Evolutionary conservation across 345 rosid genomes (phyloP).

Genomic region (Geranium rotundifolium): DNA sequence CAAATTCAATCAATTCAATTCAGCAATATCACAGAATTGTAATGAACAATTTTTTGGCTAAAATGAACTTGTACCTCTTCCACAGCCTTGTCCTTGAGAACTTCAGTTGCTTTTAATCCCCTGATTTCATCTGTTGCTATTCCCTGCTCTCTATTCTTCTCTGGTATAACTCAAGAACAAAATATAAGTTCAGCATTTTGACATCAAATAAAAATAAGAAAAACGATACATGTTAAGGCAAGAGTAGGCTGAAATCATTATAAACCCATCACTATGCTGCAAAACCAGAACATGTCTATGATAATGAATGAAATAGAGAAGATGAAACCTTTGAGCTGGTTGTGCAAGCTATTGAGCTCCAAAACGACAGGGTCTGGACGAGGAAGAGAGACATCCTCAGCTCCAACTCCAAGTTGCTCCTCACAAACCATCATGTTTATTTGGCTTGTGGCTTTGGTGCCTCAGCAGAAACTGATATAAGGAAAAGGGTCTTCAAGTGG

Average conservation of each 20-base stretch:
- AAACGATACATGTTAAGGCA: too few relatives aligned
- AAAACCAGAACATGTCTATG: background rate
- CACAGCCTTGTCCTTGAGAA: slow-evolving; percentile 53
- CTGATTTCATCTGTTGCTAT: slow-evolving; percentile 50
- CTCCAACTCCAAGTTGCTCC: slow-evolving; percentile 23
- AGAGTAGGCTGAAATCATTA: too few relatives aligned
- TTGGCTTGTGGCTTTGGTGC: slow-evolving; percentile 8
- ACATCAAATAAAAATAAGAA: too few relatives aligned
- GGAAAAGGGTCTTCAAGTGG: slow-evolving; percentile 10
- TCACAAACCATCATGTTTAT: slow-evolving; percentile 28
- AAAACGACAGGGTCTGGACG: slow-evolving; percentile 52
- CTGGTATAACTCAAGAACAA: slow-evolving; percentile 21
- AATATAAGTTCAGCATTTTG: background rate
- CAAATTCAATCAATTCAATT: background rate
- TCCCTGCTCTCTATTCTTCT: slow-evolving; percentile 43
- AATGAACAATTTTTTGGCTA: background rate
- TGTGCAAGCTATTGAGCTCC: slow-evolving; percentile 55
- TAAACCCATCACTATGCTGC: background rate
- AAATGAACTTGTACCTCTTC: slow-evolving; percentile 38
- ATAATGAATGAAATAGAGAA: background rate
- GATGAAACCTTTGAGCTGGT: slow-evolving; percentile 51
- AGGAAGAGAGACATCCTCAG: slow-evolving; percentile 21
- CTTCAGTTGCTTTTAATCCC: slow-evolving; percentile 55
- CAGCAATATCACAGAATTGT: background rate
- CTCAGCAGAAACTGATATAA: background rate